Evolutionary conservation across 2,329 filamentous ascomycete genomes (phyloP).

Genomic region (Claviceps lovelessii): DNA sequence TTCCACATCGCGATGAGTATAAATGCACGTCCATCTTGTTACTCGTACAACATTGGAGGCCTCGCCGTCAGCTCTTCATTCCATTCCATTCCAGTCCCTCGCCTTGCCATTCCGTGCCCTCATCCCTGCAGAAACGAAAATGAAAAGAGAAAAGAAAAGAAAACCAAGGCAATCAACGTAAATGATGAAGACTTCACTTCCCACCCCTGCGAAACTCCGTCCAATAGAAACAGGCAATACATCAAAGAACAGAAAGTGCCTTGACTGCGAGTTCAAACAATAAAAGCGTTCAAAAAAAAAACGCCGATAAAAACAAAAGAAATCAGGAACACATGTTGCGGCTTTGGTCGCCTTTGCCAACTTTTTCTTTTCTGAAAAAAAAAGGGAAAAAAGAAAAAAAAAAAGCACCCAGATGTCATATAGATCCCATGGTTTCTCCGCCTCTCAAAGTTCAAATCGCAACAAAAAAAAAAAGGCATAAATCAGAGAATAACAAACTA

Average conservation of each 20-base stretch:
- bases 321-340: not conserved
- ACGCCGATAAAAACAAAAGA: not conserved
- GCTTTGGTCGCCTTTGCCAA: constrained; percentile 4
- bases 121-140: not conserved
- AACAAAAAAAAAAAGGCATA: not conserved
- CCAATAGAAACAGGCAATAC: not conserved
- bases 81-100: not conserved
- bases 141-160: not conserved
- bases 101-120: not conserved
- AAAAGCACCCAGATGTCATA: constrained; percentile 4
- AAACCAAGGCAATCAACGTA: not conserved
- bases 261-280: not conserved
- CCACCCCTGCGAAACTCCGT: no score
- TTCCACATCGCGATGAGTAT: not conserved
- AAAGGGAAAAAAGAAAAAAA: not conserved
- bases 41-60: not conserved
- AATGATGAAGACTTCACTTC: no score
- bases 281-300: not conserved
- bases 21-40: not conserved
- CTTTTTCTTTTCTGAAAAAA: not conserved
- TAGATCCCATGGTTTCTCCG: not conserved
- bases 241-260: not conserved
- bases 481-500: not conserved
- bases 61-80: not conserved
- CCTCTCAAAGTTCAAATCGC: not conserved